These are phyloP conservation scores for Blastocystis sp. DNA, from an alignment of 352 stramenopile species.

Conservation along the genomic window DNA sequence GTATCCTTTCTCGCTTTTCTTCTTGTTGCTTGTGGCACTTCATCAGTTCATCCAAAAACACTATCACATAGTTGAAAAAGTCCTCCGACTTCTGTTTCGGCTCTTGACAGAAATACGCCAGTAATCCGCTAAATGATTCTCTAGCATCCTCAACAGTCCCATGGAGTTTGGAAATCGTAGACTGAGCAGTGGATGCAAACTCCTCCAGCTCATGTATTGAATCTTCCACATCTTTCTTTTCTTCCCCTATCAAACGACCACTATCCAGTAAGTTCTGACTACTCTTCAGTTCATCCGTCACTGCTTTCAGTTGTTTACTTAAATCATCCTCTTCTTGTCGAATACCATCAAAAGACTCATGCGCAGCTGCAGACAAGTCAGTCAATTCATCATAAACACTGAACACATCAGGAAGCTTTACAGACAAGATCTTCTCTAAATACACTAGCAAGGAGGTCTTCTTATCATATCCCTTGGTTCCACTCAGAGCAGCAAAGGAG, in stretches of 20 bases:
- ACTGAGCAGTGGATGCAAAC: constrained; percentile 30
- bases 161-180: neutral
- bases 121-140: neutral
- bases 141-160: constrained; percentile 14
- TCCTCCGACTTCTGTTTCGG: constrained; percentile 15
- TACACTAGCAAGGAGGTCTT: constrained; percentile 37
- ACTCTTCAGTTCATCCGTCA: constrained; percentile 43
- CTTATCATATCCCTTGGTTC: constrained; percentile 57
- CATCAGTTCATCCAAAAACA: constrained; percentile 15
- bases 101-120: constrained; percentile 56
- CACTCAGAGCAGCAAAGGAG: neutral
- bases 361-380: neutral
- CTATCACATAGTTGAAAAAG: constrained; percentile 16
- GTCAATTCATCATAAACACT: neutral
- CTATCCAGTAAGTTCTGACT: neutral
- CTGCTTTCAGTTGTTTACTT: constrained; percentile 27
- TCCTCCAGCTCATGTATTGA: neutral
- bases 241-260: neutral
- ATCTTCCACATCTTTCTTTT: constrained; percentile 30
- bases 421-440: neutral
- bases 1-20: constrained; percentile 4
- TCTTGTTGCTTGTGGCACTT: neutral
- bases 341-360: constrained; percentile 44
- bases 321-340: constrained; percentile 29
- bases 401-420: constrained; percentile 19